Percentiles rank a stretch among this genome's conserved stretches.
Evolutionary conservation across 805 yeast genomes (phyloP).

Genomic region (Kuraishia borneana): DNA sequence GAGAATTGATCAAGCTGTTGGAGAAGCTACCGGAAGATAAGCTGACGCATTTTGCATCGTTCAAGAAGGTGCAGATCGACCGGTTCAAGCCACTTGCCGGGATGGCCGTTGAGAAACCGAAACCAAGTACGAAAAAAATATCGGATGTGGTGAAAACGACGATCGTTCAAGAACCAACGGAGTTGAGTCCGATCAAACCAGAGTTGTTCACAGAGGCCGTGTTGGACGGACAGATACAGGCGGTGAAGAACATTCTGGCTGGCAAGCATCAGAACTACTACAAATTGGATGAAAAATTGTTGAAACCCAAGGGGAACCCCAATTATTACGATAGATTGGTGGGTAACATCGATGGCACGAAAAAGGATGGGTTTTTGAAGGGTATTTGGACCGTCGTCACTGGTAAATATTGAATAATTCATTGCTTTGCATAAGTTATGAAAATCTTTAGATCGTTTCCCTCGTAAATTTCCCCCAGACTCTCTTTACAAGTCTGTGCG

Average conservation of each 20-base stretch:
- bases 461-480: slow-evolving; percentile 9
- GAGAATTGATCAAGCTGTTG: slow-evolving; percentile 43
- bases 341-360: slow-evolving; percentile 60
- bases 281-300: slow-evolving; percentile 51
- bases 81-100: slow-evolving; percentile 44
- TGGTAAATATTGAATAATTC: slow-evolving; percentile 39
- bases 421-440: slow-evolving; percentile 20
- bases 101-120: slow-evolving; percentile 24
- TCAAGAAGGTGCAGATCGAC: slow-evolving; percentile 55
- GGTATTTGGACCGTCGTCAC: slow-evolving; percentile 69
- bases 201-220: slow-evolving; percentile 39
- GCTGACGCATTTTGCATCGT: slow-evolving; percentile 56
- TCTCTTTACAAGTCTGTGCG: slow-evolving; percentile 24
- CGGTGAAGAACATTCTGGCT: slow-evolving; percentile 44
- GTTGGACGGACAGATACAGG: slow-evolving; percentile 39
- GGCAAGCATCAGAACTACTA: slow-evolving; percentile 58
- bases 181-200: slow-evolving; percentile 27
- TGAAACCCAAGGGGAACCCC: slow-evolving; percentile 80
- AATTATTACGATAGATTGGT: slow-evolving; percentile 61
- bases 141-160: slow-evolving; percentile 26
- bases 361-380: slow-evolving; percentile 49
- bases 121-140: slow-evolving; percentile 17
- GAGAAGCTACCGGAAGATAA: slow-evolving; percentile 61
- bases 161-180: slow-evolving; percentile 16
- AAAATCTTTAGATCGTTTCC: slow-evolving; percentile 11